A percentile compares a stretch with the other conserved stretches of the same genome.
Evolutionary conservation across 2,329 filamentous ascomycete genomes (phyloP).

Genomic region (Colletotrichum lini): DNA sequence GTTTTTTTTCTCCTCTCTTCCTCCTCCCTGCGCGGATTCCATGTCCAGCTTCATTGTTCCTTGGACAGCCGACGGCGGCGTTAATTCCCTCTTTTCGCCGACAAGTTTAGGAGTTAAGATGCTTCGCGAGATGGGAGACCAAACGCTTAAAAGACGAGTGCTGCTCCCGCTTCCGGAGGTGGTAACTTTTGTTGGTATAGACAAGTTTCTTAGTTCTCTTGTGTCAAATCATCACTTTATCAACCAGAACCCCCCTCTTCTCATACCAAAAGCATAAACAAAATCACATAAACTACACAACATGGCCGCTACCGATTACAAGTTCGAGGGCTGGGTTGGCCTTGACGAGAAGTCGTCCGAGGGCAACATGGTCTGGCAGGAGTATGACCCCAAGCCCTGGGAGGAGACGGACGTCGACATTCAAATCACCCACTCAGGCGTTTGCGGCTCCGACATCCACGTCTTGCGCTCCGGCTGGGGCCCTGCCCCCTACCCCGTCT

Average conservation of each 20-base stretch:
- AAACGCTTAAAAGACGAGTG: conserved; percentile 29
- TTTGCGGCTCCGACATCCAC: conserved; percentile 76
- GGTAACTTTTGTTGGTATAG: neutral
- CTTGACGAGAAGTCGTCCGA: conserved; percentile 56
- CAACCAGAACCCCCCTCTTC: conserved; percentile 7
- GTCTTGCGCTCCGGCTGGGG: conserved; percentile 69
- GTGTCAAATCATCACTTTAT: neutral
- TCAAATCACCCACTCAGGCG: conserved; percentile 74
- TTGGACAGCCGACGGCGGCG: conserved; percentile 27
- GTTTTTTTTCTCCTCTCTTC: conserved; percentile 27
- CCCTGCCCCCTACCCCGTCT: conserved; percentile 42
- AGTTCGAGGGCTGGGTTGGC: conserved; percentile 68
- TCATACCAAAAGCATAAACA: neutral
- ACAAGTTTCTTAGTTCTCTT: neutral
- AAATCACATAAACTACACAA: conserved; percentile 37
- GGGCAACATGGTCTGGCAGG: conserved; percentile 68
- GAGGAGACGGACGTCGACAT: conserved; percentile 77
- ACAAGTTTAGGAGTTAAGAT: conserved; percentile 37
- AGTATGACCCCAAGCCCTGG: conserved; percentile 75
- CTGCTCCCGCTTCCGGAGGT: conserved; percentile 1
- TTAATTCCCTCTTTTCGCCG: conserved; percentile 38
- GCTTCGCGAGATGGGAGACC: conserved; percentile 15
- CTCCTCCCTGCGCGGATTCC: conserved; percentile 15
- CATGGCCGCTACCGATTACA: conserved; percentile 55
- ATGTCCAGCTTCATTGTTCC: conserved; percentile 25